Evolutionary conservation across 148 eudicot species (phyloP), one percentile per base, ranked within the genome.

Genomic region (Rhododendron simsii): DNA sequence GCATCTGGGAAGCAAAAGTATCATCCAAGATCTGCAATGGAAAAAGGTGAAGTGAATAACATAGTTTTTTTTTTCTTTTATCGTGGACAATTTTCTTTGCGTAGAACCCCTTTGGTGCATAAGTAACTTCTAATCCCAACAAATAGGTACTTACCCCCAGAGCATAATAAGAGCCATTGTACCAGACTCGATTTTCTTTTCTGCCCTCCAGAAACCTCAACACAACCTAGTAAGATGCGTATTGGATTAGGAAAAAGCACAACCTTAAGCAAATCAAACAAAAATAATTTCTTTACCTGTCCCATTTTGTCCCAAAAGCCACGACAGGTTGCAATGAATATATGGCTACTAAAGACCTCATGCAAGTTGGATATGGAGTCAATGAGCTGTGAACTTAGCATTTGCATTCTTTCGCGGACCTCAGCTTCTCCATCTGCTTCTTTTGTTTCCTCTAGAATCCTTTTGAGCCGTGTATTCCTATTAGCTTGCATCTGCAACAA

Each of bases 231-330:
- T 15, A 26, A 12, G 78, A 84, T 61, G 28, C 73, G 51, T 3
- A 47, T 81, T 35, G 61, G 74, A 83, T 82, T 21, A 81, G 69
- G 82, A 78, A 8, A n/a, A 15, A 50, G 59, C 84, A 65, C 63
- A 37, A 47, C 20, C 30, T 59, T 20, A 18, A 16, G 45, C 8
- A 82, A 74, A 67, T 39, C 14, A 28, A 26, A 39, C 4, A 69
- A 20, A 8, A 35, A 12, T 87, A 37, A 78, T 48, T 76, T 71
- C 39, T 35, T 69, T 91, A 95, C 98, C 94, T 95, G 98, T 33
- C 98, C 98, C 96, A 94, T 95, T 89, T 91, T 87, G 87, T 95
- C 96, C 98, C 98, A 95, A 61, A 93, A 92, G 33, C 94, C 97
- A 84, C 96, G 98, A 80, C 93, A 91, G 18, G 86, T 84, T 55